These are phyloP conservation scores for Trichomonas gallinae DNA, from an alignment of 208 protist species.

Conservation along the genomic window DNA sequence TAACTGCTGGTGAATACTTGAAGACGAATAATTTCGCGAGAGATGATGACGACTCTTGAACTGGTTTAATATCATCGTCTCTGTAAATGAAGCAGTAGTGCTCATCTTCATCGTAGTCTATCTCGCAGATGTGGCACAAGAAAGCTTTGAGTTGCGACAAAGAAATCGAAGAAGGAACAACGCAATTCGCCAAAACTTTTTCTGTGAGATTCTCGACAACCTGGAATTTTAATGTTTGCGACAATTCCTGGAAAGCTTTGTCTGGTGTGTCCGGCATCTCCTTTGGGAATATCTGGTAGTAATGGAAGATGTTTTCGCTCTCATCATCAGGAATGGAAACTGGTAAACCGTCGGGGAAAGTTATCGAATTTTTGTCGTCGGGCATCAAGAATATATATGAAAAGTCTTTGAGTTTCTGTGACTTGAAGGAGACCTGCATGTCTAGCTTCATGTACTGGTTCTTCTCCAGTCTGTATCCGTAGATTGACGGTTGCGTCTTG, in stretches of 20 bases:
- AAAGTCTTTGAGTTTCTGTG: background rate
- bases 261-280: background rate
- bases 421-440: background rate
- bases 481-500: background rate
- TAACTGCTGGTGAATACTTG: background rate
- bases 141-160: background rate
- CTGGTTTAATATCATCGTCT: background rate
- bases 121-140: background rate
- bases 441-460: background rate
- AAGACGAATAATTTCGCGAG: background rate
- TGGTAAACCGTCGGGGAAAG: background rate
- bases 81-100: background rate
- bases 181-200: background rate
- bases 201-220: background rate
- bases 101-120: background rate
- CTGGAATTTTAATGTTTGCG: background rate
- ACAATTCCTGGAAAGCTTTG: background rate
- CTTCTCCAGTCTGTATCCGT: background rate
- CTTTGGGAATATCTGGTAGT: background rate
- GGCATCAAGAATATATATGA: background rate
- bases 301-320: background rate
- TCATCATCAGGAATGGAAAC: background rate
- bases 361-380: background rate
- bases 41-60: background rate
- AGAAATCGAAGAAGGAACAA: background rate